phyloP scores from a whole-genome alignment of 2,329 filamentous ascomycete genomes.

The Ceratocystis papillata region DNA sequence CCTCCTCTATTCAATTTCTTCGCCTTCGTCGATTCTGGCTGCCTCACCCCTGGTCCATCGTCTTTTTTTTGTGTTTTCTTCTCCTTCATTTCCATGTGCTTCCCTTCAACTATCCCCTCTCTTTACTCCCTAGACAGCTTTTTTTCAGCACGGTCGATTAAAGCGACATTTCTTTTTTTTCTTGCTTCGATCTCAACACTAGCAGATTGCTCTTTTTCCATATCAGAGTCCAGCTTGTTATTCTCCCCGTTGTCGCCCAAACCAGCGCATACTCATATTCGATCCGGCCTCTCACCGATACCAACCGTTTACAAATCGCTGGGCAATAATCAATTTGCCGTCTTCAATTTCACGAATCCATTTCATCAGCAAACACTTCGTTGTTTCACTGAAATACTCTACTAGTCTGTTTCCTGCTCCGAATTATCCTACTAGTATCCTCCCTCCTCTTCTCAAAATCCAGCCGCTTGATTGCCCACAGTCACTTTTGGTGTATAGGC shows the following conservation, averaged over 20 bases:
- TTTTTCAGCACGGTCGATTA: conserved; percentile 5
- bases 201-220: neutral
- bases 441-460: neutral
- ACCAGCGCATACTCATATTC: conserved; percentile 1
- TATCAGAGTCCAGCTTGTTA: neutral
- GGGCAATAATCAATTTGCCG: neutral
- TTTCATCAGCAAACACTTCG: conserved; percentile 9
- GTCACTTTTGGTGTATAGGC: conserved; percentile 9
- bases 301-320: neutral
- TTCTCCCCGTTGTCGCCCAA: neutral
- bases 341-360: neutral
- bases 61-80: conserved; percentile 10
- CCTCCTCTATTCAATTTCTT: neutral
- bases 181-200: neutral
- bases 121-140: conserved; percentile 12
- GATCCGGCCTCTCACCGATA: neutral
- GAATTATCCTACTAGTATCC: neutral
- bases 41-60: conserved; percentile 3
- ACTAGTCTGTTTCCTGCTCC: neutral
- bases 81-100: conserved; percentile 7
- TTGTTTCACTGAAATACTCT: neutral
- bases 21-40: neutral
- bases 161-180: neutral
- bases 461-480: conserved; percentile 17
- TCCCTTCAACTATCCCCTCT: conserved; percentile 12